Conservation (phyloP, 345 rosid genomes). For the Acer campestre region DNA sequence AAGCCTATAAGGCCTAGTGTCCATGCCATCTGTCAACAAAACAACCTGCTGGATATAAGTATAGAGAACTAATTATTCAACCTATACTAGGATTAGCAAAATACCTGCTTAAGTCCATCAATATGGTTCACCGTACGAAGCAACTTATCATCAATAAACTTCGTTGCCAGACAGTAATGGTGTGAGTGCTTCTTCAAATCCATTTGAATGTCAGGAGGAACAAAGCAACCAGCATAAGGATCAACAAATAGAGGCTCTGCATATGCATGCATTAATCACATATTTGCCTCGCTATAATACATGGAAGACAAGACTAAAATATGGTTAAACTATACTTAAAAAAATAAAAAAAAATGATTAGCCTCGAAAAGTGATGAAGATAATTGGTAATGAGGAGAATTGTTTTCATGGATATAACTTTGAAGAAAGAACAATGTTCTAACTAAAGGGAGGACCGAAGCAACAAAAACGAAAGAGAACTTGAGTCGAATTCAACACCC, state of each 20-base stretch:
- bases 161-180: slow-evolving; percentile 78
- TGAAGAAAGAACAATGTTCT: too few species aligned
- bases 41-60: slow-evolving; percentile 64
- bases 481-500: too few species aligned
- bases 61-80: slow-evolving; percentile 13
- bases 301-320: background rate
- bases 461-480: too few species aligned
- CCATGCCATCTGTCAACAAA: slow-evolving; percentile 90
- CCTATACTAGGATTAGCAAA: background rate
- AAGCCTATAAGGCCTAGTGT: slow-evolving; percentile 89
- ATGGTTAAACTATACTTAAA: background rate
- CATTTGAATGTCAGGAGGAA: slow-evolving; percentile 46
- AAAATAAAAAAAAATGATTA: background rate
- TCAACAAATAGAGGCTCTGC: slow-evolving; percentile 87
- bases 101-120: slow-evolving; percentile 86
- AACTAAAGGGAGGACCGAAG: too few species aligned
- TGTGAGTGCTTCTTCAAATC: slow-evolving; percentile 45
- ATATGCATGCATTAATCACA: slow-evolving; percentile 20
- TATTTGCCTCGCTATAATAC: background rate
- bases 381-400: background rate
- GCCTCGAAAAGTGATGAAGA: background rate
- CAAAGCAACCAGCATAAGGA: slow-evolving; percentile 85
- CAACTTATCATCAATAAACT: slow-evolving; percentile 81
- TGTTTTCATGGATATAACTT: background rate
- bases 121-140: slow-evolving; percentile 54